Evolutionary conservation across 2,329 filamentous ascomycete species (phyloP).

Genomic region (Seiridium unicorne): DNA sequence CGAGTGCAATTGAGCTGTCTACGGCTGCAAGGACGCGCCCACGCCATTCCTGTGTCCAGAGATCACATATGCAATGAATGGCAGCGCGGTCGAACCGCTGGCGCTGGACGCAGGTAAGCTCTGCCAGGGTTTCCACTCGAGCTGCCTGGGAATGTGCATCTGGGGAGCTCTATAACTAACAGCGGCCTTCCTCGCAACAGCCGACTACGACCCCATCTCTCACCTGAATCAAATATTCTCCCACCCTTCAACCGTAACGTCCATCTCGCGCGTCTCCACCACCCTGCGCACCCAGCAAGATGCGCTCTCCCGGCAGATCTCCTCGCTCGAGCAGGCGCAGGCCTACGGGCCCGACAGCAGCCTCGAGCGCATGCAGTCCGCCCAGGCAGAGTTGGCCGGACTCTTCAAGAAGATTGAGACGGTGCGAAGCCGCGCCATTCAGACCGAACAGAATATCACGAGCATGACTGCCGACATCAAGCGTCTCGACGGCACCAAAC

Average conservation of each 20-base stretch:
- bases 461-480: constrained; percentile 99
- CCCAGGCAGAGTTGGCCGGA: constrained; percentile 83
- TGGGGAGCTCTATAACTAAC: constrained; percentile 10
- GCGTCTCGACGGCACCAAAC: constrained; percentile 91
- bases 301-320: constrained; percentile 79
- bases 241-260: constrained; percentile 79
- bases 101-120: constrained; percentile 44
- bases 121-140: not conserved
- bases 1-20: not conserved
- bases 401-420: constrained; percentile 95
- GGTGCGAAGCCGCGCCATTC: constrained; percentile 82
- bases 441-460: constrained; percentile 94
- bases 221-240: constrained; percentile 94
- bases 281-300: constrained; percentile 74
- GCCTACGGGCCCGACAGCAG: constrained; percentile 83
- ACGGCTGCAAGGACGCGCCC: not conserved
- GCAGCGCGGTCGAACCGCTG: constrained; percentile 29
- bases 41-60: too few species aligned
- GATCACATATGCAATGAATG: constrained; percentile 34
- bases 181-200: constrained; percentile 26
- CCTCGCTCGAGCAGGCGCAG: constrained; percentile 71
- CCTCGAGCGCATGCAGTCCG: constrained; percentile 85
- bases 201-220: constrained; percentile 86
- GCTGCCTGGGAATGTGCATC: constrained; percentile 20
- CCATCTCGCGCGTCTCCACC: constrained; percentile 71